Evolutionary conservation across 441 rosid genomes (phyloP).

Genomic region (Eutrema salsugineum): DNA sequence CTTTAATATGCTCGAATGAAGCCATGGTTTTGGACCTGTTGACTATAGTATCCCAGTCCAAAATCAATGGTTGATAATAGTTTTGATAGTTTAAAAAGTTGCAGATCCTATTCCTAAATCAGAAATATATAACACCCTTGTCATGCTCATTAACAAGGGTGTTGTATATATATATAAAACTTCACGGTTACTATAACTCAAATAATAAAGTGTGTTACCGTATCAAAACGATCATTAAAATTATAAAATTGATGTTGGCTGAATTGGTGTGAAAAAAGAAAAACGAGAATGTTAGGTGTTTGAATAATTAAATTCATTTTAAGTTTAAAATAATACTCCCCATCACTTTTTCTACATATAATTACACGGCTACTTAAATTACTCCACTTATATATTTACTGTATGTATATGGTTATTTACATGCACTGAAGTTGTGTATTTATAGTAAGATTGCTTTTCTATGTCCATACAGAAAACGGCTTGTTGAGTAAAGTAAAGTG

Average conservation of each 20-base stretch:
- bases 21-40: neutral
- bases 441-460: constrained; percentile 19
- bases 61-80: neutral
- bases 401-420: neutral
- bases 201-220: neutral
- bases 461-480: constrained; percentile 33
- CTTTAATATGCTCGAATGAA: neutral
- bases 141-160: too few relatives aligned
- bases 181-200: neutral
- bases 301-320: too few relatives aligned
- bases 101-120: neutral
- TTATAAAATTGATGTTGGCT: too few relatives aligned
- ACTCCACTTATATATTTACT: neutral
- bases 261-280: too few relatives aligned
- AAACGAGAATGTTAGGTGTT: too few relatives aligned
- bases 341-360: too few relatives aligned
- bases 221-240: neutral
- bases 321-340: too few relatives aligned
- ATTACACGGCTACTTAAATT: too few relatives aligned
- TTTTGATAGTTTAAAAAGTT: neutral
- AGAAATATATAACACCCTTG: neutral
- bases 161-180: neutral
- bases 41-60: neutral
- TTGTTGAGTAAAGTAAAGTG: constrained; percentile 30
- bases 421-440: constrained; percentile 6